Base-by-base conservation (phyloP, 2,329 filamentous ascomycete genomes). In the Arthrobotrys megalospora region DNA sequence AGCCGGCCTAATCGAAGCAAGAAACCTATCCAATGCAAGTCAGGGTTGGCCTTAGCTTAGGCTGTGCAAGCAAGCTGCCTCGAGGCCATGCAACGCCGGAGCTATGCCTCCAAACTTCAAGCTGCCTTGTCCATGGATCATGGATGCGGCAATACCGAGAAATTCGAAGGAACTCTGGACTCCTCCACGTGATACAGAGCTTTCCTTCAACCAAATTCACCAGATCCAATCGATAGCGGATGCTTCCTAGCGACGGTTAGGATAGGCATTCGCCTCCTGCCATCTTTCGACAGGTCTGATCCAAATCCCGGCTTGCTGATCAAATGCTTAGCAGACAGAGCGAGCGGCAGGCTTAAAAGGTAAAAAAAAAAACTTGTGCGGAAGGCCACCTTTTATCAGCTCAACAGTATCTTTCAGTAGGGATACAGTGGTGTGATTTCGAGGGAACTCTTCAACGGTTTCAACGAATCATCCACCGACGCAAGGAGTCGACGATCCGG, bases 261-360 rank as follows among this genome's bases (percentile, higher is more conserved):
- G 60, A 34, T 50, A 48, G 48, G 60, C 14, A 41, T 62, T 75
- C 62, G 70, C 64, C 58, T 70, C 65, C 66, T 58, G 65, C 72
- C 72, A 70, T 41, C 66, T 50, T 60, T 66, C 68, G 68, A 55
- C 70, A 62, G 62, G 24, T 75, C 36, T 75, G 70, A 75, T 67
- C 62, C 62, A 75, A 62, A 75, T 48, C 28, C 55, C 24, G 41
- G 41, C 11, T 19, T 50, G 62, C 62, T 66, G 50, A 75, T 67
- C 70, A 41, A 75, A 60, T 75, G 50, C 62, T 75, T 75, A 48
- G 32, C n/a, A 45, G 24, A 41, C 24, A 1, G 34, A 24, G 21
- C 14, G 47, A 55, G 41, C 60, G 34, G 53, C 32, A 24, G 32
- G 8, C 43, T 34, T 38, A 41, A 55, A 34, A 5, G 7, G 7